These are phyloP conservation scores for Sorghum bicolor DNA, from an alignment of 176 grass and related monocot species.

Conservation along the genomic window Sorghum_bicolor_NCBIv3 NC_012878.2:51955001-51955500, in stretches of 20 bases:
- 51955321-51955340: slow-evolving; percentile 30
- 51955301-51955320: background rate
- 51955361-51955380: slow-evolving; percentile 99
- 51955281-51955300: background rate
- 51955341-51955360: slow-evolving; percentile 89
- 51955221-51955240: background rate
- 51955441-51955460: slow-evolving; percentile 93
- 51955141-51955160: background rate
- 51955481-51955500: slow-evolving; percentile 94
- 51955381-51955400: slow-evolving; percentile 98
- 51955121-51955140: too few species aligned
- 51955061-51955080: background rate
- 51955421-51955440: slow-evolving; percentile 95
- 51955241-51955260: background rate
- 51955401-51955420: slow-evolving; percentile 90
- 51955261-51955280: background rate
- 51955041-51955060: background rate
- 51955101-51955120: background rate
- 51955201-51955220: background rate
- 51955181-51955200: background rate
- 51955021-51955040: background rate
- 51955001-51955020: background rate
- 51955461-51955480: slow-evolving; percentile 85
- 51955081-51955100: slow-evolving; percentile 3
- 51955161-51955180: background rate